Percentiles rank a stretch among this genome's conserved stretches.
These are phyloP conservation scores for Coix lacrymajobi DNA, from an alignment of 176 grass and related monocot genomes.

Conservation along the genomic window DNA sequence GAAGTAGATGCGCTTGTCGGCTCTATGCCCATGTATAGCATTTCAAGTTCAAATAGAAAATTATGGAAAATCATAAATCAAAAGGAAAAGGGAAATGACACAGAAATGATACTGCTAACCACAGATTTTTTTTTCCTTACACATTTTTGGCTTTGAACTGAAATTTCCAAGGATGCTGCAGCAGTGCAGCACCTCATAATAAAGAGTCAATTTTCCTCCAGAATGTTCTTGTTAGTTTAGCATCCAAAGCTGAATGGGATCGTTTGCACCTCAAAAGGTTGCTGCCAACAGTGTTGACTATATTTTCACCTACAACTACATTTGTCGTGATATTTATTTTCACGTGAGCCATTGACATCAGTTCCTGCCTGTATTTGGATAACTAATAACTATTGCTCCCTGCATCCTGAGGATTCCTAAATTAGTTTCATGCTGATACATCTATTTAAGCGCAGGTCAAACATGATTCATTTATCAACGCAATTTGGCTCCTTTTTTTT, in stretches of 20 bases:
- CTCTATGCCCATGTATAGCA: not conserved
- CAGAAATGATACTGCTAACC: not conserved
- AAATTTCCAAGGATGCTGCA: not conserved
- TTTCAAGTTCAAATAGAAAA: not conserved
- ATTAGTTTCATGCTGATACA: not conserved
- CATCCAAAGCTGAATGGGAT: not conserved
- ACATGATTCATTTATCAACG: slow-evolving; percentile 3
- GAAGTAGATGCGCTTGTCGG: not conserved
- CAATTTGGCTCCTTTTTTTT: not conserved
- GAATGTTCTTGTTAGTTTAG: not conserved
- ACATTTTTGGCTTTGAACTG: not conserved
- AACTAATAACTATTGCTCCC: not conserved
- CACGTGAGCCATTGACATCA: not conserved
- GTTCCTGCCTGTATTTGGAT: not conserved
- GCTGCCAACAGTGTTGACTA: not conserved
- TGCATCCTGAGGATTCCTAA: not conserved
- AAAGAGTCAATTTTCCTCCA: not conserved
- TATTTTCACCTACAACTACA: not conserved
- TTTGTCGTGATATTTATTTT: slow-evolving; percentile 8
- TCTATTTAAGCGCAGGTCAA: not conserved
- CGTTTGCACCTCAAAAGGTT: not conserved
- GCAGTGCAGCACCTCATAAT: not conserved
- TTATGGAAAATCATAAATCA: not conserved
- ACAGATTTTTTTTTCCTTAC: not conserved
- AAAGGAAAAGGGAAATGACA: not conserved